Conservation (phyloP, 2,329 filamentous ascomycete species). For the Pleurostoma richardsiae region DNA sequence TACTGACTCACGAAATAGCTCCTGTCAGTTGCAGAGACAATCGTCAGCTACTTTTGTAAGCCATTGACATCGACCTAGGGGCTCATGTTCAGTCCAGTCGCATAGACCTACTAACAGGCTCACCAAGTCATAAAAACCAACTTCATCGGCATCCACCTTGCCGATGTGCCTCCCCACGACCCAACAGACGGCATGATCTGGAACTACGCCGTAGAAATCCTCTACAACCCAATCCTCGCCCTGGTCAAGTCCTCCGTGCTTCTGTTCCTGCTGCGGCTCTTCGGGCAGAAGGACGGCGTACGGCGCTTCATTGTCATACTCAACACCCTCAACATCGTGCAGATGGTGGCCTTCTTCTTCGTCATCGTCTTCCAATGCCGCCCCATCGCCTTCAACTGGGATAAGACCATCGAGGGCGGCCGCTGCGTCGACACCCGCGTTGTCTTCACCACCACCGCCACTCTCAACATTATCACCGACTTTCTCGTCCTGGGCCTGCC, state of each 20-base stretch:
- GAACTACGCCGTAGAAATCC: conserved; percentile 24
- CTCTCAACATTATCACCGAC: conserved; percentile 38
- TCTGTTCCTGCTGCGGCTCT: conserved; percentile 24
- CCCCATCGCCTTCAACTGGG: conserved; percentile 37
- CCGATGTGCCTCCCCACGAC: conserved; percentile 15
- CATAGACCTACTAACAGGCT: conserved; percentile 1
- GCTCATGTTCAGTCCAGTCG: not conserved
- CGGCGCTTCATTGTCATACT: conserved; percentile 20
- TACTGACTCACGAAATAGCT: conserved; percentile 2
- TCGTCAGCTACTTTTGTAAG: conserved; percentile 22
- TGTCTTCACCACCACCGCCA: conserved; percentile 27
- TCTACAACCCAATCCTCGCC: conserved; percentile 28
- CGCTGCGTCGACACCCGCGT: conserved; percentile 24
- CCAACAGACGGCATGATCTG: conserved; percentile 18
- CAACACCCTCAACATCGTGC: conserved; percentile 21
- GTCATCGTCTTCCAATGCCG: conserved; percentile 29
- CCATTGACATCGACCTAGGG: not conserved
- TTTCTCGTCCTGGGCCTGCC: conserved; percentile 35
- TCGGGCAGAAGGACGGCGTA: conserved; percentile 19
- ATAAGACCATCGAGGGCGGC: conserved; percentile 30
- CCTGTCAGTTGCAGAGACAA: conserved; percentile 19
- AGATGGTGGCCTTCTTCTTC: conserved; percentile 24
- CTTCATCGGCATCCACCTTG: conserved; percentile 17
- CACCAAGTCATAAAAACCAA: conserved; percentile 22
- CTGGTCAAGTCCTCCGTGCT: conserved; percentile 27